Evolutionary conservation across 192 early-diverging fungal genomes (phyloP), one percentile per base, ranked within the genome.

Genomic region (Umbelopsis isabellina): DNA sequence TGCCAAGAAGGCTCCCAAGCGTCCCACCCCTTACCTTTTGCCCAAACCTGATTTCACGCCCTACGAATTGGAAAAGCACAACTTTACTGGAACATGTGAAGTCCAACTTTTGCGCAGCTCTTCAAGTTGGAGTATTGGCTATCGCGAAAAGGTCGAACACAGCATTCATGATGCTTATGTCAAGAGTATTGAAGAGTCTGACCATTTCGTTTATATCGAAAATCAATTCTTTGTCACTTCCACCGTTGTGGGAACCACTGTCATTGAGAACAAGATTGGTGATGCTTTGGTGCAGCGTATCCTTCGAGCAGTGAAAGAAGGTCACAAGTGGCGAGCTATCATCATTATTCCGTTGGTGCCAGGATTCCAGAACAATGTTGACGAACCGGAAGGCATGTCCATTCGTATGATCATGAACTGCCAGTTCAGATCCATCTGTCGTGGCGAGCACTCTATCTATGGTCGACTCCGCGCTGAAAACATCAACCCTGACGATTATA

Each of bases 161-260:
- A 88, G 86, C 68, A 95, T 95, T 70, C 84, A 88, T 52, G 87
- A 83, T 8, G 91, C 93, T 7, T 95, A 95, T 74, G 81, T 89
- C 49, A 85, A 91, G 53, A 83, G 87, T 68, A 95, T 95, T 72
- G 78, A 83, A 49, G 73, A 86, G 20, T 88, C 93, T 41, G 83
- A 92, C 77, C 88, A 94, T 70, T 91, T 92, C 78, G 81, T 95
- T 21, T 95, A 95, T 78, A 95, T 95, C 49, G 93, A 95, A 71
- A 94, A 95, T 72, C 93, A 95, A 77, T 95, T 95, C 80, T 95
- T 95, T 69, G 87, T 93, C 55, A 89, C 79, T 1, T 83, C 80
- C 12, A 84, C 85, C 3, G 72, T 76, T n/a, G 52, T 74, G 23
- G 84, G 83, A 23, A 75, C 77, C 46, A 87, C 89, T 55, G 85